Evolutionary conservation across 352 stramenopile species (phyloP).

Genomic region (Pythium apleroticum): DNA sequence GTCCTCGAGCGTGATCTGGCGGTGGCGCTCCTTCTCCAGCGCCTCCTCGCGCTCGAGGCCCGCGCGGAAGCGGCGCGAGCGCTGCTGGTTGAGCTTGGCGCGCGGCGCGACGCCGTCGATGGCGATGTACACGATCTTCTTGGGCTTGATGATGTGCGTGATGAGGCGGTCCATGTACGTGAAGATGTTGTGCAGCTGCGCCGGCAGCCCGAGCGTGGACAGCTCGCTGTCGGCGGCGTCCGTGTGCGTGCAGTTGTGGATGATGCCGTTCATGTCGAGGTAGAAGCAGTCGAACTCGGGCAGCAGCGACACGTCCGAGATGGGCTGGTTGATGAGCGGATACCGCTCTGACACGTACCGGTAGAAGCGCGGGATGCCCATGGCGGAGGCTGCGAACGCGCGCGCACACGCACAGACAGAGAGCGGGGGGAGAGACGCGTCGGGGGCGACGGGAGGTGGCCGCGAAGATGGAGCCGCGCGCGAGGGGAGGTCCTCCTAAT

Average conservation of each 20-base stretch:
- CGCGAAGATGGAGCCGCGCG: background rate
- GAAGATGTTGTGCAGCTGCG: constrained; percentile 93
- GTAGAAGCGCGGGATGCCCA: constrained; percentile 94
- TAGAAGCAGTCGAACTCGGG: constrained; percentile 99
- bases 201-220: constrained; percentile 90
- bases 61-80: constrained; percentile 93
- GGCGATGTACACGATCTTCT: constrained; percentile 97
- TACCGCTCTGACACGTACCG: constrained; percentile 95
- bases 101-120: constrained; percentile 98
- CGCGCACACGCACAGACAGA: background rate
- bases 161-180: constrained; percentile 94
- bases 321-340: constrained; percentile 98
- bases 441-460: background rate
- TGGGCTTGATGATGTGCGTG: constrained; percentile 96
- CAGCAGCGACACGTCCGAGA: constrained; percentile 95
- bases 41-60: constrained; percentile 75
- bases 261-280: constrained; percentile 99
- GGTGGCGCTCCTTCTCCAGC: constrained; percentile 63
- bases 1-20: constrained; percentile 74
- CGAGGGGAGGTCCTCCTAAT: too few relatives aligned
- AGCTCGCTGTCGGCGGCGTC: constrained; percentile 92
- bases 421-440: background rate
- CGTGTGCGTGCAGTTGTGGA: constrained; percentile 98
- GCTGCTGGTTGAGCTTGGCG: constrained; percentile 99
- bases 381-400: constrained; percentile 24